phyloP scores from a whole-genome alignment of 208 protist genomes.

The Leishmania guyanensis region DNA sequence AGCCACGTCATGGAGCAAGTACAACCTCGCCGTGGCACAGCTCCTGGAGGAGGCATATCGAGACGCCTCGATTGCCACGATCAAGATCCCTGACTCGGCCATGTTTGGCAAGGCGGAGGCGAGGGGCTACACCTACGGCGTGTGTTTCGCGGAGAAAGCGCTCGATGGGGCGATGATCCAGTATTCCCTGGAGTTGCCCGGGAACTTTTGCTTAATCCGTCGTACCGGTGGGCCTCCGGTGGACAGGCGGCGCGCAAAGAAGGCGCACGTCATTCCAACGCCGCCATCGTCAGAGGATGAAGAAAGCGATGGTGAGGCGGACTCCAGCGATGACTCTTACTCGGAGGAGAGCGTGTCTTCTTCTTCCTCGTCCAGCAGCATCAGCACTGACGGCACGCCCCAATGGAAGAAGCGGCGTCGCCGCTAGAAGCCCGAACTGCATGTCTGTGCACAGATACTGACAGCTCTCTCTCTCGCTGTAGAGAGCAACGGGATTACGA shows the following conservation, averaged over 20 bases:
- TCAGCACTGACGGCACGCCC: constrained; percentile 4
- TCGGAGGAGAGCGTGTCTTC: not conserved
- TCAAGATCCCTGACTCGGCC: constrained; percentile 38
- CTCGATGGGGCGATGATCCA: constrained; percentile 57
- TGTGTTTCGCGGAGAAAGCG: constrained; percentile 56
- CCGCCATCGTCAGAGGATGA: constrained; percentile 26
- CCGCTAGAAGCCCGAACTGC: not conserved
- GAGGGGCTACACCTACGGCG: constrained; percentile 43
- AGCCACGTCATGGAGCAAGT: constrained; percentile 48
- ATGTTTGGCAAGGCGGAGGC: constrained; percentile 26
- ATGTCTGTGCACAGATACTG: not conserved
- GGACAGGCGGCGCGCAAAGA: constrained; percentile 28
- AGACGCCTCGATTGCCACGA: constrained; percentile 17
- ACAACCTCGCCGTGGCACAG: constrained; percentile 46
- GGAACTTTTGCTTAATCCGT: constrained; percentile 41
- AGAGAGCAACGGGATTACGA: not conserved
- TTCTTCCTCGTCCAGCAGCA: constrained; percentile 17
- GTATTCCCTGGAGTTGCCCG: constrained; percentile 43
- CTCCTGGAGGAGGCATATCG: constrained; percentile 58
- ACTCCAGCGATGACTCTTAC: not conserved
- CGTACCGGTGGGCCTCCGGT: constrained; percentile 38
- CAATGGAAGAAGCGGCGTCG: constrained; percentile 15
- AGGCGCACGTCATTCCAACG: constrained; percentile 35
- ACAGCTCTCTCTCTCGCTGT: not conserved
- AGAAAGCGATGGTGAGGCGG: constrained; percentile 23